Conservation (phyloP, 1,284 basidiomycete species). For the Ceraceosorus guamensis region DNA sequence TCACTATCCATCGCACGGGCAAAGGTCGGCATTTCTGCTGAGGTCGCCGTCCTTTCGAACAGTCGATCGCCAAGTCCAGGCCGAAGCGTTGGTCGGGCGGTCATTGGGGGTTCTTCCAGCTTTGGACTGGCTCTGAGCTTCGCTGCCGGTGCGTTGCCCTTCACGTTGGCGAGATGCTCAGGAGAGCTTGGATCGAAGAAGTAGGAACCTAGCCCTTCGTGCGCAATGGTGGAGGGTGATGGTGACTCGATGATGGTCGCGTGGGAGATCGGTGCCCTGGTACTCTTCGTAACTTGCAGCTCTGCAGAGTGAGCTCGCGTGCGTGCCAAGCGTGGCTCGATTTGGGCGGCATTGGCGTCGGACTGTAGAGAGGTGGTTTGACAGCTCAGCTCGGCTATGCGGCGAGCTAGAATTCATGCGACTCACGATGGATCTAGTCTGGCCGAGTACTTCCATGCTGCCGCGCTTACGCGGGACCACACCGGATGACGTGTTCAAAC, state of each 20-base stretch:
- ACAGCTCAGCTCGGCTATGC: neutral
- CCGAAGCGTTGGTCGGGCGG: conserved; percentile 20
- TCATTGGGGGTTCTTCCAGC: conserved; percentile 18
- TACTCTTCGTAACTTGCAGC: no score
- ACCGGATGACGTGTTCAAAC: neutral
- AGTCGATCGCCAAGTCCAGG: conserved; percentile 18
- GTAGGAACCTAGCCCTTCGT: conserved; percentile 30
- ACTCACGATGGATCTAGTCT: neutral
- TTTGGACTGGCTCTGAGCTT: neutral
- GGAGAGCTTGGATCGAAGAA: conserved; percentile 41
- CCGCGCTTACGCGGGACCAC: neutral
- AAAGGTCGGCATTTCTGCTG: conserved; percentile 16
- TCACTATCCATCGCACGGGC: neutral
- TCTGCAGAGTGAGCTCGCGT: neutral
- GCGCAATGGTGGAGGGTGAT: conserved; percentile 22
- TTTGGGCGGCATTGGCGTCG: conserved; percentile 4
- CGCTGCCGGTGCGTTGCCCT: neutral
- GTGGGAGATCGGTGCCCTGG: conserved; percentile 4
- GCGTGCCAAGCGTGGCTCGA: neutral
- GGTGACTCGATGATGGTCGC: conserved; percentile 18
- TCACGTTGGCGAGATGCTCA: conserved; percentile 7
- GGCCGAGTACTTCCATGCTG: neutral
- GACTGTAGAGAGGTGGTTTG: conserved; percentile 11
- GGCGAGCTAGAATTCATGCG: no score
- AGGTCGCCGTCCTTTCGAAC: conserved; percentile 22